Conservation (phyloP, 441 rosid species). For the Syzygium syzygioides region DNA sequence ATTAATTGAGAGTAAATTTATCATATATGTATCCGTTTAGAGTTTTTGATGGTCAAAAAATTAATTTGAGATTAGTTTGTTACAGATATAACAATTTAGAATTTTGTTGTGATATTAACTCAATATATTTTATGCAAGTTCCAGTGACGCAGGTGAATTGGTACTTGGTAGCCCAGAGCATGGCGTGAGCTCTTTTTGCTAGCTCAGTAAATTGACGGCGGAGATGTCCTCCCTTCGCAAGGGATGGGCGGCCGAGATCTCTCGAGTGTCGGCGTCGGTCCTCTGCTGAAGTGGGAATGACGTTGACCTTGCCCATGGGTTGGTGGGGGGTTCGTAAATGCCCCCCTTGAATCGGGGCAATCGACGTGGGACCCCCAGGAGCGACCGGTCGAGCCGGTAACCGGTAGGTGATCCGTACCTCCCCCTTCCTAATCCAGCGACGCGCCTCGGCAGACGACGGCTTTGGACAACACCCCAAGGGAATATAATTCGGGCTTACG, state of each 20-base stretch:
- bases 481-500: not conserved
- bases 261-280: not conserved
- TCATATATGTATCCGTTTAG: no score
- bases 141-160: not conserved
- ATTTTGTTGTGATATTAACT: no score
- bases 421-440: not conserved
- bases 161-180: not conserved
- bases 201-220: not conserved
- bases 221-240: not conserved
- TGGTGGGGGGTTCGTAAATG: not conserved
- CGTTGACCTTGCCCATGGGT: not conserved
- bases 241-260: not conserved
- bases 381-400: not conserved
- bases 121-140: not conserved
- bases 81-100: accelerated
- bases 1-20: no score
- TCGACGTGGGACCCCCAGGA: not conserved
- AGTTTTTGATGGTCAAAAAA: no score
- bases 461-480: not conserved
- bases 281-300: not conserved
- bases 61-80: no score
- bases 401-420: not conserved
- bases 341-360: no score
- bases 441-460: not conserved
- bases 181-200: not conserved